A percentile compares a stretch with the other conserved stretches of the same genome.
phyloP scores from a whole-genome alignment of 2,329 filamentous ascomycete species.

The Aspergillus sp. region DNA sequence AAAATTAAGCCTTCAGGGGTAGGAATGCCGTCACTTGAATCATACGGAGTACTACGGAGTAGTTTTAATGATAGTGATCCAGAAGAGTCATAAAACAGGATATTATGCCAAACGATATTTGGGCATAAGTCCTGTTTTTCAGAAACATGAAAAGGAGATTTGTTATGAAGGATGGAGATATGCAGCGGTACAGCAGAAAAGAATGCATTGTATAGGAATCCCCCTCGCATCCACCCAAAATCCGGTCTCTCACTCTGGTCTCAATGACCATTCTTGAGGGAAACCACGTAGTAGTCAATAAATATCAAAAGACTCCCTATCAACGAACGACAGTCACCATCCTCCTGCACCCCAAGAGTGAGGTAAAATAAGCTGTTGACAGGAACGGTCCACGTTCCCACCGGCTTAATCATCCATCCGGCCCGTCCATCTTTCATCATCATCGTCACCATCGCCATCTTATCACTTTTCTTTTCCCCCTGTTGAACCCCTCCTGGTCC shows the following conservation, averaged over 20 bases:
- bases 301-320: no score
- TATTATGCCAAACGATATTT: no score
- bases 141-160: not conserved
- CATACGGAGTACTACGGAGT: no score
- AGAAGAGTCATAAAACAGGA: no score
- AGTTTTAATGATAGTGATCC: no score
- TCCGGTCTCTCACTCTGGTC: no score
- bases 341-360: not conserved
- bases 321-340: not conserved
- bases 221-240: not conserved
- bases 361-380: slow-evolving; percentile 1
- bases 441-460: slow-evolving; percentile 9
- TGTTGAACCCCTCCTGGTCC: slow-evolving; percentile 6
- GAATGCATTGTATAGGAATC: no score
- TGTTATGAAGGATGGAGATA: no score
- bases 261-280: no score
- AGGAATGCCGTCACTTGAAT: not conserved
- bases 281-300: no score
- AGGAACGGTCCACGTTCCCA: slow-evolving; percentile 17
- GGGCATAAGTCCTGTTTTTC: not conserved
- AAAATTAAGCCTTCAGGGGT: slow-evolving; percentile 15
- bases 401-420: slow-evolving; percentile 4
- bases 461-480: slow-evolving; percentile 16
- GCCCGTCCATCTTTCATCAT: slow-evolving; percentile 23
- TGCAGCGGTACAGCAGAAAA: no score